Percentiles rank a stretch among this genome's conserved stretches.
phyloP scores from a whole-genome alignment of 805 yeast species.

The Jamesozyma gamospora region DNA sequence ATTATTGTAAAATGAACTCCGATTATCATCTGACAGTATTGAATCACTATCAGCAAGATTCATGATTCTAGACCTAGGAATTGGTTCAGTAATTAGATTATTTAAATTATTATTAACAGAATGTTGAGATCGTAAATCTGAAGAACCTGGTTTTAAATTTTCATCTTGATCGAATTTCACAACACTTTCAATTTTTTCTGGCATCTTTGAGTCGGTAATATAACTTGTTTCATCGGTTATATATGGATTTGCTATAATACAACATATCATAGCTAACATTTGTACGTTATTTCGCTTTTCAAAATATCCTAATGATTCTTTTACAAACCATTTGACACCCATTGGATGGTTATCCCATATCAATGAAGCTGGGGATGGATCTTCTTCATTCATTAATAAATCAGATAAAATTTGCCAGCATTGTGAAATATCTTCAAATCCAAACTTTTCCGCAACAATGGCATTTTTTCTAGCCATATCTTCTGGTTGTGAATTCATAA shows the following conservation, averaged over 20 bases:
- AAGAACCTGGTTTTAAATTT: slow-evolving; percentile 3
- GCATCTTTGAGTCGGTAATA: not conserved
- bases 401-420: slow-evolving; percentile 59
- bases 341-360: slow-evolving; percentile 79
- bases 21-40: slow-evolving; percentile 21
- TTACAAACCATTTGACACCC: slow-evolving; percentile 59
- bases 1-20: slow-evolving; percentile 1
- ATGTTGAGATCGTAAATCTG: slow-evolving; percentile 12
- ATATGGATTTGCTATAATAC: slow-evolving; percentile 41
- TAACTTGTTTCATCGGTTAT: not conserved
- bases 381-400: slow-evolving; percentile 24
- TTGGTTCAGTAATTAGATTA: not conserved
- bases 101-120: slow-evolving; percentile 1
- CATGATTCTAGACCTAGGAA: slow-evolving; percentile 1
- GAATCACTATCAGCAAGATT: slow-evolving; percentile 9
- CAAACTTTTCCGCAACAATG: slow-evolving; percentile 53
- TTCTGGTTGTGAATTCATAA: slow-evolving; percentile 55
- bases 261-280: slow-evolving; percentile 83
- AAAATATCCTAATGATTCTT: slow-evolving; percentile 52
- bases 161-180: slow-evolving; percentile 13
- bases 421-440: slow-evolving; percentile 52
- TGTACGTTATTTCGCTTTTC: slow-evolving; percentile 62
- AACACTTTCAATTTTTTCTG: slow-evolving; percentile 12
- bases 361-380: slow-evolving; percentile 29
- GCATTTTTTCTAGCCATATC: slow-evolving; percentile 62